Evolutionary conservation across 257 asterid genomes (phyloP).

Genomic region (Cynanchum wilfordii): DNA sequence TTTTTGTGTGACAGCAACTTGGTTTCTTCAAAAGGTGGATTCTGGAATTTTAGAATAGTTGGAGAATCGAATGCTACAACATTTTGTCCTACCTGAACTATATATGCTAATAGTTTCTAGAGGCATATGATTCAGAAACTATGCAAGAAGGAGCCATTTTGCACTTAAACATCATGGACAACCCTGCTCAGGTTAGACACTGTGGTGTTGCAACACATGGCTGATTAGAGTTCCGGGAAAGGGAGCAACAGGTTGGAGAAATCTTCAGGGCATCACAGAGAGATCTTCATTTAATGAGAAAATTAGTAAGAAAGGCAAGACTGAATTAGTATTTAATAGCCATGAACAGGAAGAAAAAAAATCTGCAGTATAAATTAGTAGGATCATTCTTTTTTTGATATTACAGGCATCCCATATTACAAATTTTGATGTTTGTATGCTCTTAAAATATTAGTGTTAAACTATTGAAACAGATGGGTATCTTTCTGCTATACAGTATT

Average conservation of each 20-base stretch:
- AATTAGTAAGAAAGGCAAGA: neutral
- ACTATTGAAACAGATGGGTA: neutral
- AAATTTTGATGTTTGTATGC: neutral
- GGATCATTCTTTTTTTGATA: neutral
- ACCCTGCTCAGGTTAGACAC: neutral
- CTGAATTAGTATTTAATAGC: neutral
- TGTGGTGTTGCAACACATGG: neutral
- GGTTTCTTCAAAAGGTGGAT: slow-evolving; percentile 72
- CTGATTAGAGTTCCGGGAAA: neutral
- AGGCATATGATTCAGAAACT: neutral
- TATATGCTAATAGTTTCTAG: neutral
- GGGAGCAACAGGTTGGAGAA: neutral
- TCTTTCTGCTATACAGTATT: neutral
- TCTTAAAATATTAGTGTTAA: neutral
- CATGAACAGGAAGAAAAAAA: neutral
- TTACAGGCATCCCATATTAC: neutral
- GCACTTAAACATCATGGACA: neutral
- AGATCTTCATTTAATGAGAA: neutral
- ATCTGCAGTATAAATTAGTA: neutral
- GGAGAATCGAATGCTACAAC: slow-evolving; percentile 38
- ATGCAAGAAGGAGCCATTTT: neutral
- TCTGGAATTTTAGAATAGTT: slow-evolving; percentile 56
- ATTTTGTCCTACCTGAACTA: slow-evolving; percentile 34
- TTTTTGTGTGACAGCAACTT: slow-evolving; percentile 68
- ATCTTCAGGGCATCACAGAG: neutral